Evolutionary conservation across 2,329 filamentous ascomycete species (phyloP), one percentile per base, ranked within the genome.

Genomic region (Didymella exigua): DNA sequence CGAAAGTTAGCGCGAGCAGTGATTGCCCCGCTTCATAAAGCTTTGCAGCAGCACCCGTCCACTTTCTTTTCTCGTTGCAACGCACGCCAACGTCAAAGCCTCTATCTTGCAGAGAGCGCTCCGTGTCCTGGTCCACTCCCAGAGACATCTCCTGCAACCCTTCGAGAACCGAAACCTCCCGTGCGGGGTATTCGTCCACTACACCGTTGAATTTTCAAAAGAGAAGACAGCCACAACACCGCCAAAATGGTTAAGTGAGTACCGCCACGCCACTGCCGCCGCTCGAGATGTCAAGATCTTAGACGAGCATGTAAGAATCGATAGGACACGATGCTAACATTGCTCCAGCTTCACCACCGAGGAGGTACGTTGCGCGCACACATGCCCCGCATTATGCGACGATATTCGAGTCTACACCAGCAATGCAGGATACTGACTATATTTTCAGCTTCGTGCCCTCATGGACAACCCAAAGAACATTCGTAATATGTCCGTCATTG

Each of bases 201-300:
- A 62, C 66, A 69, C 63, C 60, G 67, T 64, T 66, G 61, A 73
- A 70, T 72, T 74, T 74, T 72, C 58, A 58, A 57, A 69, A 63
- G 60, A 68, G 60, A 70, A 60, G 66, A 72, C 58, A 64, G 56
- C 57, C 45, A 54, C 66, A 89, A 86, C 78, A 90, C 92, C 90
- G 91, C 84, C 89, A 97, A 92, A 80, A 99, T 99, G 95, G 95
- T 99, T 81, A 97, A 98, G 93, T 97, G 89, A 89, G 93, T 93
- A 19, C 30, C 51, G 59, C 58, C 54, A 36, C 56, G 29, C 53
- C 37, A 26, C 36, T 34, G 19, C 49, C 23, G 36, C 30, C 13
- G 1, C 31, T 24, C 23, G n/a, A 38, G 49, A 49, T 13, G 10
- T 34, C 24, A 24, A n/a, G 21, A 23, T 27, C 48, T 51, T 7